phyloP scores from a whole-genome alignment of 2,329 filamentous ascomycete species.

The Macroventuria anomochaeta region DNA sequence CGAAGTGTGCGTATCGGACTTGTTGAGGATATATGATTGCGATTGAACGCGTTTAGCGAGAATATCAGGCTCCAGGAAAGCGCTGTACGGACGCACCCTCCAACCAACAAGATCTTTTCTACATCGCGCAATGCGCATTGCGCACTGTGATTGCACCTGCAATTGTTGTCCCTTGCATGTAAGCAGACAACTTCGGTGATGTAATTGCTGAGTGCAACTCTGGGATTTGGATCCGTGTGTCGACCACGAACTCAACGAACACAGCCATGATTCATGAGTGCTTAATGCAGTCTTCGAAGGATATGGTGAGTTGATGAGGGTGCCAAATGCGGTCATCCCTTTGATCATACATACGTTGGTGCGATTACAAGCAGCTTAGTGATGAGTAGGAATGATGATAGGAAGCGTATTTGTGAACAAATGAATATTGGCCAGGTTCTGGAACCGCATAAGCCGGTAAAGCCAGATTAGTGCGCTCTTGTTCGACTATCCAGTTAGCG shows the following conservation, averaged over 20 bases:
- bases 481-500: conserved; percentile 40
- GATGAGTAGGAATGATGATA: conserved; percentile 12
- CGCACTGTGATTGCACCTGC: conserved; percentile 12
- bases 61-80: not conserved
- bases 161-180: conserved; percentile 17
- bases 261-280: not conserved
- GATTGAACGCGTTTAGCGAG: not conserved
- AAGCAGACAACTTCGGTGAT: conserved; percentile 17
- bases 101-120: not conserved
- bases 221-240: not conserved
- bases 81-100: not conserved
- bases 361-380: conserved; percentile 1
- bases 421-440: conserved; percentile 22
- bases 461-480: conserved; percentile 25
- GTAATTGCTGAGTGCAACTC: conserved; percentile 12
- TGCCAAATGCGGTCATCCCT: not conserved
- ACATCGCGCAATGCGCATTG: not conserved
- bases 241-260: not conserved
- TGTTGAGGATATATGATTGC: not conserved
- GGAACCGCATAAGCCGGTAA: conserved; percentile 17
- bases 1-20: not conserved
- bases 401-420: conserved; percentile 7
- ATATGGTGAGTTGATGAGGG: not conserved
- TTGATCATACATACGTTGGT: not conserved
- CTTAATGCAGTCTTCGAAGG: no score